Evolutionary conservation across 331 rosid species (phyloP).

Genomic region (Stylosanthes scabra): DNA sequence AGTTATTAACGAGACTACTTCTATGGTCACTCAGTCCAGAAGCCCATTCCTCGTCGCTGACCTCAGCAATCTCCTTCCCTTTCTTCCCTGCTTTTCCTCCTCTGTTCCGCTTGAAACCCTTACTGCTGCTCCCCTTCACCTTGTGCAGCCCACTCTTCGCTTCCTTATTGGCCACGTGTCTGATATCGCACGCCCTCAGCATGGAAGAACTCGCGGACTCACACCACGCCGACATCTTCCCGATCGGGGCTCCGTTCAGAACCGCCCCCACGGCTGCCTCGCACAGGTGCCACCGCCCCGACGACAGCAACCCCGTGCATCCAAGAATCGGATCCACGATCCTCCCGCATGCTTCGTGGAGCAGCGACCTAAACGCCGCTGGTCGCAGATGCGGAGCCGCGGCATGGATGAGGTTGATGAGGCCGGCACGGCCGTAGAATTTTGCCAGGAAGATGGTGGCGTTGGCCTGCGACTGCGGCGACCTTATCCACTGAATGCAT

Average conservation of each 20-base stretch:
- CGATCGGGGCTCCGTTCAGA: constrained; percentile 55
- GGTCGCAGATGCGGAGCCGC: constrained; percentile 47
- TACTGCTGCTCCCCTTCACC: too few species aligned
- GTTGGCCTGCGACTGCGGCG: constrained; percentile 53
- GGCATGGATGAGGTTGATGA: constrained; percentile 54
- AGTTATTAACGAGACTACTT: too few species aligned
- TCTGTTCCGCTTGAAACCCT: too few species aligned
- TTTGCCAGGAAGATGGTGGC: constrained; percentile 68
- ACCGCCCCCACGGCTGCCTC: constrained; percentile 68
- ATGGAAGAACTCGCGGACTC: constrained; percentile 19
- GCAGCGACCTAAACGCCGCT: constrained; percentile 60
- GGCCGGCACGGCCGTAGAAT: constrained; percentile 70
- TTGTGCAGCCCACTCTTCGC: too few species aligned
- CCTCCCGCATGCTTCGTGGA: constrained; percentile 71
- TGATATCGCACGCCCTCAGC: constrained; percentile 50
- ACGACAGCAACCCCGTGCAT: constrained; percentile 57
- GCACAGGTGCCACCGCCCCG: constrained; percentile 70
- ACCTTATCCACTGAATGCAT: constrained; percentile 49
- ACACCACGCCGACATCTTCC: constrained; percentile 21
- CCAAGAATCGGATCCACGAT: constrained; percentile 66
- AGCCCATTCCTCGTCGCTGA: too few species aligned
- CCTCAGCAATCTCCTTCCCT: too few species aligned
- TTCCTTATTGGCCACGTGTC: constrained; percentile 53
- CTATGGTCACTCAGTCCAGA: too few species aligned
- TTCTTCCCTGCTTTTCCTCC: too few species aligned